phyloP scores from a whole-genome alignment of 1,284 basidiomycete species.

The Neolentinus lepideus region DNA sequence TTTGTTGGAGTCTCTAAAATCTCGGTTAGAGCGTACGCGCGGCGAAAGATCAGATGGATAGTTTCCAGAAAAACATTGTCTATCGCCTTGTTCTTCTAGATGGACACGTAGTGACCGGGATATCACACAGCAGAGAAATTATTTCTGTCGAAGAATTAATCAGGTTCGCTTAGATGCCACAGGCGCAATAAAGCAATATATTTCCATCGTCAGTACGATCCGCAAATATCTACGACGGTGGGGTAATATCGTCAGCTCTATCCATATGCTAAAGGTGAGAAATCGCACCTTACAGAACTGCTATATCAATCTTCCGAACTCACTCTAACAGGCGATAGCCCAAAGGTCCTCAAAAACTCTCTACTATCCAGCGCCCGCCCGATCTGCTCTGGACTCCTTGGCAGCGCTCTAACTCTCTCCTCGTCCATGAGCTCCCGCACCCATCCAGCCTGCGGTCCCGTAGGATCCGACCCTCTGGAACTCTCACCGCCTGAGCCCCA shows the following conservation, averaged over 20 bases:
- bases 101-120: no score
- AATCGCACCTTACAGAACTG: background rate
- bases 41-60: no score
- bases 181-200: background rate
- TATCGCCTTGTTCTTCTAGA: no score
- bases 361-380: constrained; percentile 50
- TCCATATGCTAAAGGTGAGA: background rate
- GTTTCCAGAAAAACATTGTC: no score
- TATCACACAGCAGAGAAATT: background rate
- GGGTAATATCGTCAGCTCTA: background rate
- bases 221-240: background rate
- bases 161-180: no score
- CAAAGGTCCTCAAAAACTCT: constrained; percentile 45
- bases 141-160: no score
- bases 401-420: constrained; percentile 41
- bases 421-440: constrained; percentile 53
- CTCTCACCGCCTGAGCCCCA: constrained; percentile 30
- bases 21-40: no score
- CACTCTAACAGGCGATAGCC: background rate
- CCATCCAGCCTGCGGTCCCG: constrained; percentile 37
- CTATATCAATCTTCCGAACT: background rate
- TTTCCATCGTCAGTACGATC: background rate
- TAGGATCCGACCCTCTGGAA: no score
- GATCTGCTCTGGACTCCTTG: constrained; percentile 36
- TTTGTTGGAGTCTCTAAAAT: no score